Conservation (phyloP, 805 yeast genomes). For the Kodamaea neixiangensis region DNA sequence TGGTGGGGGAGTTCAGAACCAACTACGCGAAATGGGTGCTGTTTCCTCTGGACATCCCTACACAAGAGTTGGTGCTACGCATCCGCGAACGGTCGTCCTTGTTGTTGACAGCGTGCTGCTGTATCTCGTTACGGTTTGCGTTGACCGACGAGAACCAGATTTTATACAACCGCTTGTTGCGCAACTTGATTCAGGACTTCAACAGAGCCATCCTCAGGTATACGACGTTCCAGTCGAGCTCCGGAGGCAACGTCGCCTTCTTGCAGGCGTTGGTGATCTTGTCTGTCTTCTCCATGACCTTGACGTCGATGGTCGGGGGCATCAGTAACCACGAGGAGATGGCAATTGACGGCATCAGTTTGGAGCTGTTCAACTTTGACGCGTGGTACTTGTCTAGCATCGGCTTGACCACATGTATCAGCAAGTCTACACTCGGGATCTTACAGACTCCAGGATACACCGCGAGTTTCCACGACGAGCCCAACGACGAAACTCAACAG, state of each 20-base stretch:
- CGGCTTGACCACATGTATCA: conserved; percentile 63
- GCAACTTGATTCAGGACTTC: conserved; percentile 52
- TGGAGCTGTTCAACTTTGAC: conserved; percentile 49
- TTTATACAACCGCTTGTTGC: conserved; percentile 34
- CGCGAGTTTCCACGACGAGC: conserved; percentile 33
- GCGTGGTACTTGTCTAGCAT: conserved; percentile 69
- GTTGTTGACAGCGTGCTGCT: conserved; percentile 66
- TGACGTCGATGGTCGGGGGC: conserved; percentile 44
- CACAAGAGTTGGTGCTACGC: conserved; percentile 49
- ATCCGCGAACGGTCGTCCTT: conserved; percentile 57
- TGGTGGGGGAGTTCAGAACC: conserved; percentile 60
- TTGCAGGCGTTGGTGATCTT: conserved; percentile 68
- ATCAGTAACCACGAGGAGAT: conserved; percentile 10
- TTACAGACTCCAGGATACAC: conserved; percentile 22
- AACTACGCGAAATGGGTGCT: conserved; percentile 80
- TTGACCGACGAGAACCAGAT: conserved; percentile 28
- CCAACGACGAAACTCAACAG: conserved; percentile 48
- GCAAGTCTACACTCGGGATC: conserved; percentile 50
- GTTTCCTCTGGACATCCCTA: conserved; percentile 55
- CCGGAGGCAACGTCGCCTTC: conserved; percentile 50
- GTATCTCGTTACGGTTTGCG: conserved; percentile 57
- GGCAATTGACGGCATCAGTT: conserved; percentile 23
- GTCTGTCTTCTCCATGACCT: conserved; percentile 63
- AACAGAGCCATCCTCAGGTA: conserved; percentile 41
- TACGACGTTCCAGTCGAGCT: conserved; percentile 23